Base-by-base conservation (phyloP, 2,329 filamentous ascomycete species). In the Diaporthe caulivora region DNA sequence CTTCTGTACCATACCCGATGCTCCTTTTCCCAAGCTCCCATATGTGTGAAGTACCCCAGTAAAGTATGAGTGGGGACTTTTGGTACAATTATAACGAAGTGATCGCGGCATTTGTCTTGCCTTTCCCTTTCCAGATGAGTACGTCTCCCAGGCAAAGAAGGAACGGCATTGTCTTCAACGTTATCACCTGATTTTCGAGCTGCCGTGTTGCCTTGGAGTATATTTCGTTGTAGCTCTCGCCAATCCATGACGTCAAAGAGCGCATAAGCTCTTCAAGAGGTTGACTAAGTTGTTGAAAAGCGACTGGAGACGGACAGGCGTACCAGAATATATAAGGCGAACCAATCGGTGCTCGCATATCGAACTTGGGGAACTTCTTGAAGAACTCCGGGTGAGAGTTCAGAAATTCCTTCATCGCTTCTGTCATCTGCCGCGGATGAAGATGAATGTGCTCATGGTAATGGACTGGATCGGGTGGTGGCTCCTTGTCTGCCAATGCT, bases 21-120 rank as follows among this genome's bases (percentile, higher is more conserved):
- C n/a, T 3, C 5, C 10, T 26, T 10, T 10, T 15, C n/a, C 17
- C 15, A n/a, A 0, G n/a, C n/a, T n/a, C n/a, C n/a, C n/a, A n/a
- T 6, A 47, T 34, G 5, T 49, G 42, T 3, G 58, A 49, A 11
- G 21, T 26, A 2, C 51, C 60, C 60, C 60, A 65, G 29, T 65
- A 65, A 0, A 65, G 26, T 49, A 65, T 65, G 1, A 44, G 42
- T 1, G 44, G 3, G 1, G 60, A 18, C 0, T 0, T 24, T 2
- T 18, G 44, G 0, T 1, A 0, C 1, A 65, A 1, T 4, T 15
- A 7, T 24, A 44, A 65, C 6, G 44, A 65, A 21, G 44, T 26
- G 0, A 65, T 18, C 0, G 60, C 60, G 1, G 60, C 44, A 7
- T 65, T 37, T 4, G 8, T 49, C 31, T n/a, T 24, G 6, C 21